phyloP scores from a whole-genome alignment of 306 rosid species.

The Macrotyloma uniflorum region DNA sequence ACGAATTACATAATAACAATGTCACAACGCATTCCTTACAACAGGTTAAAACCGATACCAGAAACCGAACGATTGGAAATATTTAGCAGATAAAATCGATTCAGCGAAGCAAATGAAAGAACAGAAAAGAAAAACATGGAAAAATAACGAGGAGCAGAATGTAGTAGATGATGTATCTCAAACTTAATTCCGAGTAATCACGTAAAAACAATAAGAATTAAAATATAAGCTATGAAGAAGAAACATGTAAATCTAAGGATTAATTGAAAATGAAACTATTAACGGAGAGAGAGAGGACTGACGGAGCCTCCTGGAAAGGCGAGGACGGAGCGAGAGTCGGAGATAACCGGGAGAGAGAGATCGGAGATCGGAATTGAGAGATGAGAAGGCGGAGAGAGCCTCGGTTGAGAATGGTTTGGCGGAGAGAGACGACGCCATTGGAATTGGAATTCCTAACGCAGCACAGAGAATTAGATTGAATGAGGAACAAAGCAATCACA shows the following conservation, averaged over 20 bases:
- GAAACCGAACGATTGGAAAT: not conserved
- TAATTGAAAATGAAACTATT: conserved; percentile 6
- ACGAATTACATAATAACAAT: not conserved
- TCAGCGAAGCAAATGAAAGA: not conserved
- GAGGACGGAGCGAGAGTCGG: conserved; percentile 52
- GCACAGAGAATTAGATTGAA: not conserved
- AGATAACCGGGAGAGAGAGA: conserved; percentile 56
- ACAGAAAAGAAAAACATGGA: not conserved
- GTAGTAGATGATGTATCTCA: not conserved
- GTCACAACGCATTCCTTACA: not conserved
- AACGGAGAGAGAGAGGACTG: conserved; percentile 37
- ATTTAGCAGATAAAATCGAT: not conserved
- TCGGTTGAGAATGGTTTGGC: conserved; percentile 68
- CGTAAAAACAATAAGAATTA: not conserved
- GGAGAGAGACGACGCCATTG: conserved; percentile 80
- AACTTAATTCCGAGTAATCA: not conserved
- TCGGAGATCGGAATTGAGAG: conserved; percentile 55
- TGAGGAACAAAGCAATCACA: not conserved
- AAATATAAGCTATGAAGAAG: not conserved
- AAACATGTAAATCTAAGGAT: not conserved
- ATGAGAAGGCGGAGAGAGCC: conserved; percentile 48
- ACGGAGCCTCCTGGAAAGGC: conserved; percentile 70
- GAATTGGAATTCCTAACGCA: not conserved
- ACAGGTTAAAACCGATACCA: not conserved
- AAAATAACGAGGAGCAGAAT: not conserved